Evolutionary conservation across 345 rosid species (phyloP), one percentile per base, ranked within the genome.

Genomic region (Linum tenue): DNA sequence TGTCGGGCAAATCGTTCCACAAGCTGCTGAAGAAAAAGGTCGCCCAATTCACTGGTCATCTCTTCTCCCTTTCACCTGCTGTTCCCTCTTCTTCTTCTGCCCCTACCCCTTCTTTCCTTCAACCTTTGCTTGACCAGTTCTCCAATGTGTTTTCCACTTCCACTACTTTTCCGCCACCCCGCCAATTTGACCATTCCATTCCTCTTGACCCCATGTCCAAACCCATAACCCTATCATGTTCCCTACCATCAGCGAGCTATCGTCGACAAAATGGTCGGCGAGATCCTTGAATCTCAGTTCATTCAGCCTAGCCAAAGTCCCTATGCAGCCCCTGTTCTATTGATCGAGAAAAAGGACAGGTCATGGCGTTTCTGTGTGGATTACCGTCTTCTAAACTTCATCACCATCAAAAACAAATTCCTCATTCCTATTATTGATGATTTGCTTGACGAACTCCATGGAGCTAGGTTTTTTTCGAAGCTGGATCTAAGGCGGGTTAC

Each of bases 121-220:
- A n/a, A n/a, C n/a, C n/a, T n/a, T n/a, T n/a, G n/a, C n/a, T 3
- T 38, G 43, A 5, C 66, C 66, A 63, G 39, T 41, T 31, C 56
- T 42, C 17, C 57, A 41, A 1, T 63, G 10, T 44, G n/a, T n/a
- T n/a, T n/a, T n/a, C n/a, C n/a, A n/a, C n/a, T n/a, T n/a, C n/a
- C n/a, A n/a, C n/a, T n/a, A n/a, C n/a, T n/a, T n/a, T n/a, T n/a
- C n/a, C n/a, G n/a, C n/a, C n/a, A n/a, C n/a, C n/a, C n/a, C n/a
- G n/a, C n/a, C n/a, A n/a, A n/a, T n/a, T n/a, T n/a, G n/a, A n/a
- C n/a, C n/a, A n/a, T n/a, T n/a, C n/a, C 66, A 63, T 42, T 16
- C 43, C 56, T 56, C 43, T 56, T 9, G 50, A 60, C 15, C 43
- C 44, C 10, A 5, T 11, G 14, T 37, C 4, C 35, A 6, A 38